These are phyloP conservation scores for Saccharomycopsis babjevae DNA, from an alignment of 805 yeast species.

Conservation along the genomic window DNA sequence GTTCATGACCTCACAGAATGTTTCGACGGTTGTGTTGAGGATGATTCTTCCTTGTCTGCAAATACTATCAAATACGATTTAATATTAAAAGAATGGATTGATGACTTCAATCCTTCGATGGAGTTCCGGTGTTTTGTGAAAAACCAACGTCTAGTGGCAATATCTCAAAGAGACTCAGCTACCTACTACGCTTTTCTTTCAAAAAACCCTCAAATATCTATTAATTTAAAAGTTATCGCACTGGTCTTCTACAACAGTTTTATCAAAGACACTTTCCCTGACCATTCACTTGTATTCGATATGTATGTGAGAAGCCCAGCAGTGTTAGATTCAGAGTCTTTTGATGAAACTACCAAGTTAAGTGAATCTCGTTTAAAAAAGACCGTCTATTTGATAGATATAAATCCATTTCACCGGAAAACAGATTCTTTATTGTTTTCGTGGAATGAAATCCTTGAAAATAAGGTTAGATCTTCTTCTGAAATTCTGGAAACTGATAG, in stretches of 20 bases:
- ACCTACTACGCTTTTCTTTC: constrained; percentile 68
- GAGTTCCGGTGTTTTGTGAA: constrained; percentile 85
- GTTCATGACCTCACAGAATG: constrained; percentile 75
- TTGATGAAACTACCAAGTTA: constrained; percentile 23
- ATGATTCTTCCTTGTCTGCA: constrained; percentile 15
- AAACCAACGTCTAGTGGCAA: constrained; percentile 53
- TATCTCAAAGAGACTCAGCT: constrained; percentile 69
- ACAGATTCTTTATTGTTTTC: constrained; percentile 73
- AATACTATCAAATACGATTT: constrained; percentile 42
- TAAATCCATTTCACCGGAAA: constrained; percentile 73
- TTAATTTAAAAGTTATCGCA: constrained; percentile 38
- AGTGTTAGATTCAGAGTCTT: neutral
- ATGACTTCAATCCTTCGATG: constrained; percentile 62
- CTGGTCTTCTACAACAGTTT: constrained; percentile 44
- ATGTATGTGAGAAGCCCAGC: constrained; percentile 34
- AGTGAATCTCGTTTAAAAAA: constrained; percentile 56
- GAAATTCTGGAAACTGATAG: constrained; percentile 11
- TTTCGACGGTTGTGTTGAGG: constrained; percentile 38
- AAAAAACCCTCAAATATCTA: constrained; percentile 29
- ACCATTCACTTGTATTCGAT: constrained; percentile 59
- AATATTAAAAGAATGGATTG: constrained; percentile 67
- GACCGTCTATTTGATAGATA: constrained; percentile 61
- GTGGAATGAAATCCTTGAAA: constrained; percentile 65
- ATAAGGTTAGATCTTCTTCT: neutral
- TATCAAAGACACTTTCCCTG: constrained; percentile 40